Evolutionary conservation across 257 asterid genomes (phyloP).

Genomic region (Mentha longifolia): DNA sequence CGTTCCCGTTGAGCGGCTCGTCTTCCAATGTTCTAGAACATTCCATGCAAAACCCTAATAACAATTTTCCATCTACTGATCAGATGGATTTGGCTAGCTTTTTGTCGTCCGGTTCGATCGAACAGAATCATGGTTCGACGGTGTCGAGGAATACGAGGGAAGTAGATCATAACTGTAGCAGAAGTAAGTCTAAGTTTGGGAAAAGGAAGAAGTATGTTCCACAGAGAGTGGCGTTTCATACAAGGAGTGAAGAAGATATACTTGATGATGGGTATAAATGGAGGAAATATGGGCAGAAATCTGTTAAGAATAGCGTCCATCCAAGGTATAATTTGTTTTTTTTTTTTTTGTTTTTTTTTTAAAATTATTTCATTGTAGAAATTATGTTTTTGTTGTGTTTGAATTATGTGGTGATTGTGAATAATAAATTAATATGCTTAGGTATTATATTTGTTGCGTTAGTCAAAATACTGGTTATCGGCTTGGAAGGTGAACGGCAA

Average conservation of each 20-base stretch:
- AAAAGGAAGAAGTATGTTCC: slow-evolving; percentile 62
- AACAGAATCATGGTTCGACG: slow-evolving; percentile 28
- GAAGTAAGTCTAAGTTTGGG: slow-evolving; percentile 45
- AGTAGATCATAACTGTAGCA: slow-evolving; percentile 33
- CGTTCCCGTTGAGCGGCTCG: slow-evolving; percentile 32
- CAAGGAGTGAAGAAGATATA: slow-evolving; percentile 81
- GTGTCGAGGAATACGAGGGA: slow-evolving; percentile 34
- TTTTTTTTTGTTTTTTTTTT: too few relatives aligned
- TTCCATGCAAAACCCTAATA: slow-evolving; percentile 53
- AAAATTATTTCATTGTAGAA: not conserved
- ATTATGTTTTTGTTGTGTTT: not conserved
- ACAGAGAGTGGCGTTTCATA: slow-evolving; percentile 86
- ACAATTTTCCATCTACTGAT: slow-evolving; percentile 21
- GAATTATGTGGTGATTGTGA: not conserved
- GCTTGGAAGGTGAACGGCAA: slow-evolving; percentile 30
- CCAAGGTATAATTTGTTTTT: slow-evolving; percentile 68
- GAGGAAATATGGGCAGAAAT: slow-evolving; percentile 95
- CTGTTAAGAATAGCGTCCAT: slow-evolving; percentile 77
- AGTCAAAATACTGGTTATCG: slow-evolving; percentile 23
- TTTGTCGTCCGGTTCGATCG: slow-evolving; percentile 37
- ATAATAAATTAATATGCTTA: not conserved
- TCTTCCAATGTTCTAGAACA: slow-evolving; percentile 37
- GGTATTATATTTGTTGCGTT: not conserved
- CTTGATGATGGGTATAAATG: slow-evolving; percentile 96
- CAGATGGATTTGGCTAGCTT: slow-evolving; percentile 54